Evolutionary conservation across 257 asterid species (phyloP).

Genomic region (Capsicum pubescens): DNA sequence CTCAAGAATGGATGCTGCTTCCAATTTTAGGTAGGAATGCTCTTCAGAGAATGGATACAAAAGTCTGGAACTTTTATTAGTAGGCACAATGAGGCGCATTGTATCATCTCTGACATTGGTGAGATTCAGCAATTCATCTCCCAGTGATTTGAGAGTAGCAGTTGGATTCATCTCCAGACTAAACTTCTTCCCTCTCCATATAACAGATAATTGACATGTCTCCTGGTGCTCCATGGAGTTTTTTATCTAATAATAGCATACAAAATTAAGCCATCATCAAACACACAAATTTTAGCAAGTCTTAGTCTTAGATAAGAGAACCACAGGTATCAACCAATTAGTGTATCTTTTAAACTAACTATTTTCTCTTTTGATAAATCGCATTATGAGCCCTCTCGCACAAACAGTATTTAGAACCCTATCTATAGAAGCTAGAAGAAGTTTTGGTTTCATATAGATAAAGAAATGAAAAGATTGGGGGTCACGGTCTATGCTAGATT

Average conservation of each 20-base stretch:
- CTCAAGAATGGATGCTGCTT: slow-evolving; percentile 57
- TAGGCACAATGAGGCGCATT: slow-evolving; percentile 73
- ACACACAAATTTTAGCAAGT: not conserved
- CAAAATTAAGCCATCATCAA: slow-evolving; percentile 19
- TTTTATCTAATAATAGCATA: slow-evolving; percentile 28
- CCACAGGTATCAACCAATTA: not conserved
- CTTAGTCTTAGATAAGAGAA: not conserved
- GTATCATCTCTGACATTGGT: slow-evolving; percentile 74
- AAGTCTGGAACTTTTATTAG: slow-evolving; percentile 63
- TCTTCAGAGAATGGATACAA: slow-evolving; percentile 81
- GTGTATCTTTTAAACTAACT: not conserved
- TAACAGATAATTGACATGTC: slow-evolving; percentile 48
- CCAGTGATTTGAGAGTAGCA: slow-evolving; percentile 76
- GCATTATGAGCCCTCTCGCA: slow-evolving; percentile 1
- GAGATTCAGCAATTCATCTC: slow-evolving; percentile 66
- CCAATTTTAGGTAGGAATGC: slow-evolving; percentile 65
- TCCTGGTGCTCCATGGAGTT: slow-evolving; percentile 61
- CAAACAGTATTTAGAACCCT: not conserved
- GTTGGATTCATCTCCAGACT: slow-evolving; percentile 54
- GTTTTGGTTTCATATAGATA: too few relatives aligned
- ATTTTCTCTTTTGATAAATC: not conserved
- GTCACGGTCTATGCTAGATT: too few relatives aligned
- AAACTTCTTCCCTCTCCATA: slow-evolving; percentile 76
- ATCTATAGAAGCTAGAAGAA: not conserved
- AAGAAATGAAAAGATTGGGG: too few relatives aligned